A percentile compares a stretch with the other conserved stretches of the same genome.
Evolutionary conservation across 768 basidiomycete species (phyloP).

Genomic region (Lentinula sp.): DNA sequence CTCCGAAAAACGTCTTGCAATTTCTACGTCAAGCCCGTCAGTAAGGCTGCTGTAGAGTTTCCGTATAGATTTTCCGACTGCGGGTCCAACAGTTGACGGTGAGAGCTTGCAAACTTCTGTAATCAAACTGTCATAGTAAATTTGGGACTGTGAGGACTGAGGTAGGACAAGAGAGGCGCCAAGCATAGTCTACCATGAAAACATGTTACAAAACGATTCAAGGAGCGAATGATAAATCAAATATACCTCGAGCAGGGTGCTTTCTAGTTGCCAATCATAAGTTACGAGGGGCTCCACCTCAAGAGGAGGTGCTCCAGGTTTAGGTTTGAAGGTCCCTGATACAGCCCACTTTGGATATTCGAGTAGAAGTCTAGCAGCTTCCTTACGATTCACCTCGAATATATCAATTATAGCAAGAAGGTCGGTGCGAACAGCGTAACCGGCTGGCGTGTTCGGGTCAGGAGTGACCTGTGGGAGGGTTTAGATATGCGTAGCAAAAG

Average conservation of each 20-base stretch:
- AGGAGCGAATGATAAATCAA: background rate
- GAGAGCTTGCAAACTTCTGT: constrained; percentile 95
- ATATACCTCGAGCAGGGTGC: constrained; percentile 76
- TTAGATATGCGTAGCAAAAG: background rate
- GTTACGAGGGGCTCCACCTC: constrained; percentile 45
- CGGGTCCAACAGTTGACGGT: constrained; percentile 88
- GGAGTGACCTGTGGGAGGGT: constrained; percentile 58
- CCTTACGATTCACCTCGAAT: constrained; percentile 95
- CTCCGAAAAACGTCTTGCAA: constrained; percentile 77
- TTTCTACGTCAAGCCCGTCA: constrained; percentile 83
- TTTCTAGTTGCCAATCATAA: constrained; percentile 86
- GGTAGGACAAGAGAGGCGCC: constrained; percentile 74
- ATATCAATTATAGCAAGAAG: constrained; percentile 78
- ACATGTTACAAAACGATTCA: constrained; percentile 1
- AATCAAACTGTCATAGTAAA: constrained; percentile 86
- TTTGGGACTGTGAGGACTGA: constrained; percentile 63
- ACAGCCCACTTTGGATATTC: constrained; percentile 83
- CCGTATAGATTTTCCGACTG: constrained; percentile 92
- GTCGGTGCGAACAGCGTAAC: constrained; percentile 73
- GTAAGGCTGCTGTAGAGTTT: constrained; percentile 76
- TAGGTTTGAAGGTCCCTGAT: constrained; percentile 80
- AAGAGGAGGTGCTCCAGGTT: constrained; percentile 48
- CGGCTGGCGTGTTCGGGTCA: constrained; percentile 63
- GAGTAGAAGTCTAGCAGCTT: constrained; percentile 81
- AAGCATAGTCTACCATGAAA: constrained; percentile 54